phyloP scores from a whole-genome alignment of 148 eudicot species.

The Tetragonia tetragonoides region DNA sequence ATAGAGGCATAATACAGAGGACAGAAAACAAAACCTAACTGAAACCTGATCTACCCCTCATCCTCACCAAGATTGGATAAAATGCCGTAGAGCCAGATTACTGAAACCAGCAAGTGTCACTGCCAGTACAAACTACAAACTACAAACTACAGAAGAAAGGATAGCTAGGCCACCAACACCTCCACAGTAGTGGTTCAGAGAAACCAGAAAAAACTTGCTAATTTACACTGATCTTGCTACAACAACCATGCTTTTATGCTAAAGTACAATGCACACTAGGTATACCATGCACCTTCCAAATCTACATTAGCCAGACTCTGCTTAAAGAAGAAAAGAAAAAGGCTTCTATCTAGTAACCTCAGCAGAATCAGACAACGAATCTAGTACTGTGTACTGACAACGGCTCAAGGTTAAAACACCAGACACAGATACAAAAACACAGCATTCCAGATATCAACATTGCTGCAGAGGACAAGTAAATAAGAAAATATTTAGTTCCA shows the following conservation, averaged over 20 bases:
- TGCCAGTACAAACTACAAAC: not conserved
- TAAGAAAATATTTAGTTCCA: too few relatives aligned
- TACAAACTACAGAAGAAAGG: not conserved
- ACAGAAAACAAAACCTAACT: not conserved
- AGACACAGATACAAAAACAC: too few relatives aligned
- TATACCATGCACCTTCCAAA: too few relatives aligned
- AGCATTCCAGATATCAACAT: not conserved
- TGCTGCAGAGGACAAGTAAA: not conserved
- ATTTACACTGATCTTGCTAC: too few relatives aligned
- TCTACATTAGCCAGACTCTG: too few relatives aligned
- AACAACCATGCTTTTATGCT: too few relatives aligned
- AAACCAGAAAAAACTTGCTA: not conserved
- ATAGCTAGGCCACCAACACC: not conserved
- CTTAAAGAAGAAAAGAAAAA: too few relatives aligned
- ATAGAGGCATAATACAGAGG: slow-evolving; percentile 1
- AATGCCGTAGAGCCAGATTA: not conserved
- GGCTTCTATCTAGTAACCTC: too few relatives aligned
- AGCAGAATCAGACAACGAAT: too few relatives aligned
- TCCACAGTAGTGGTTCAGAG: not conserved
- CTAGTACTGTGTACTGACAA: too few relatives aligned
- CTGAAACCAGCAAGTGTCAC: not conserved
- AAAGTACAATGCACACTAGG: too few relatives aligned
- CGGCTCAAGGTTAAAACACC: too few relatives aligned
- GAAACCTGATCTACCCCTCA: not conserved
- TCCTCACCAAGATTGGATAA: not conserved